Base-by-base conservation (phyloP, 2,329 filamentous ascomycete species). In the Capronia americana region DNA sequence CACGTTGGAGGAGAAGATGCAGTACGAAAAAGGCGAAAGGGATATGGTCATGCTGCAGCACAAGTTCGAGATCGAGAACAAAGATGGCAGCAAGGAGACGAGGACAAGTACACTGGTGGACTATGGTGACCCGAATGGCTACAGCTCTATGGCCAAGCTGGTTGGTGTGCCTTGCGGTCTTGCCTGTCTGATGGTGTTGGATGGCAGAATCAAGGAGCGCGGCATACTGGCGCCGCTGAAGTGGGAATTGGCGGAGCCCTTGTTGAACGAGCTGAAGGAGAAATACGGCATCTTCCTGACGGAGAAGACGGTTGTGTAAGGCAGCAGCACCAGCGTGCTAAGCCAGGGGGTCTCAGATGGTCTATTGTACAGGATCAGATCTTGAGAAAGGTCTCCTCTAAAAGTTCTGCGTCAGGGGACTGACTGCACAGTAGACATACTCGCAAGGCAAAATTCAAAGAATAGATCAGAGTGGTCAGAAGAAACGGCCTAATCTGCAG, bases 1-100 rank as follows among this genome's bases (percentile, higher is more conserved):
- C 34, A 91, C 88, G 2, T 86, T 97, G 32, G 92, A 96, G 84
- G 82, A 91, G 84, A 96, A 96, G 88, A 96, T 96, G 92, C 87
- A 91, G 79, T 97, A 90, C 79, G 90, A 87, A 75, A 84, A 90
- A 73, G 90, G 86, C 68, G 92, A 97, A 87, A 89, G 93, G 66
- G 93, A 96, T 79, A 83, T 96, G 71, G 91, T 95, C 38, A 87
- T 91, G 81, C 75, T 83, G 41, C 81, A 83, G 73, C 81, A 83
- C 74, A 81, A 79, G 82, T 96, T 96, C 78, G 88, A 89, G 77
- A 92, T 96, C 72, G 91, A 95, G 84, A 83, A 90, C 80, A 88
- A 89, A 80, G 90, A 95, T 77, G 92, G 92, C 74, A 86, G 81
- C 76, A 87, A 86, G 78, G 88, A 96, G 83, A 92, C 88, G 53